These are phyloP conservation scores for Mortierella claussenii DNA, from an alignment of 192 early-diverging fungal genomes.

Conservation along the genomic window DNA sequence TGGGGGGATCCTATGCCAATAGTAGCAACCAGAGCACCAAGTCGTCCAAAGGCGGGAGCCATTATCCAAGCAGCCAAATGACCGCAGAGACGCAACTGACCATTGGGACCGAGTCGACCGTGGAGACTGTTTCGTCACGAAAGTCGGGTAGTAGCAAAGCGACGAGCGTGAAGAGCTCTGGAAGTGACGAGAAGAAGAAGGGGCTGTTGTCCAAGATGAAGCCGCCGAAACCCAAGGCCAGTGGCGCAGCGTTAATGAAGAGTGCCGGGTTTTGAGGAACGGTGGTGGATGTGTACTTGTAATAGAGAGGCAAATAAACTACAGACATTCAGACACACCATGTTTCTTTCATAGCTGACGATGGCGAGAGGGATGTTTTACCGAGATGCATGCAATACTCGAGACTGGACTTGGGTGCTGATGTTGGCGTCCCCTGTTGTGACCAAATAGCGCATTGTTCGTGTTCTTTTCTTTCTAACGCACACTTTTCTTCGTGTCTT, in stretches of 20 bases:
- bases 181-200: constrained; percentile 43
- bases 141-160: constrained; percentile 41
- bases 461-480: too few relatives aligned
- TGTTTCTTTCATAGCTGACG: too few relatives aligned
- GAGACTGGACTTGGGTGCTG: too few relatives aligned
- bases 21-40: constrained; percentile 4
- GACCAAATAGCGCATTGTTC: too few relatives aligned
- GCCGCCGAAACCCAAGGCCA: constrained; percentile 42
- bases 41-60: not conserved
- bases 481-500: too few relatives aligned
- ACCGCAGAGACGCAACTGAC: constrained; percentile 8
- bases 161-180: constrained; percentile 26
- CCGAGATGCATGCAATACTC: too few relatives aligned
- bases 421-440: too few relatives aligned
- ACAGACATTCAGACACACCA: too few relatives aligned
- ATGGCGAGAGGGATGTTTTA: too few relatives aligned
- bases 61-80: constrained; percentile 11
- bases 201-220: constrained; percentile 41
- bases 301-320: too few relatives aligned
- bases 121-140: constrained; percentile 10
- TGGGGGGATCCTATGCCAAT: constrained; percentile 2
- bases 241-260: constrained; percentile 40
- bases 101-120: constrained; percentile 6
- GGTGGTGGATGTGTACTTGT: too few relatives aligned
- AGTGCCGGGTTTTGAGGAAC: constrained; percentile 50